Evolutionary conservation across 2,329 filamentous ascomycete genomes (phyloP).

Genomic region (Pestalotiopsis sp.): DNA sequence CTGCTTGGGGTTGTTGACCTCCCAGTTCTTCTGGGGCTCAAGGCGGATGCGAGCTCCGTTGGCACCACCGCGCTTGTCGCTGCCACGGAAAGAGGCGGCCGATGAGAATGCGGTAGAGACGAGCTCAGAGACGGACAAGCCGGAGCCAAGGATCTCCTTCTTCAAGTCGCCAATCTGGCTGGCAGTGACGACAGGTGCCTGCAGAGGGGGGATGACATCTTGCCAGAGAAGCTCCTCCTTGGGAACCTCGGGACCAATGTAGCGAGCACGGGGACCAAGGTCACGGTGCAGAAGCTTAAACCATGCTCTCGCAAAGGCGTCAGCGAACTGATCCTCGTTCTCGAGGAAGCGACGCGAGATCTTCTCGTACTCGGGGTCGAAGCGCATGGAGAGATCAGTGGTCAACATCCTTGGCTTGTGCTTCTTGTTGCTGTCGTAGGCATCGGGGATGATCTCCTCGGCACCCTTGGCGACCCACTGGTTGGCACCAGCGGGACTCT

Average conservation of each 20-base stretch:
- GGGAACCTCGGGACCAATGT: slow-evolving; percentile 74
- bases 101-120: slow-evolving; percentile 69
- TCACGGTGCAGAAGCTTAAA: slow-evolving; percentile 84
- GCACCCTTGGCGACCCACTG: slow-evolving; percentile 75
- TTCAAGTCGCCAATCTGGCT: slow-evolving; percentile 66
- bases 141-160: slow-evolving; percentile 64
- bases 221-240: slow-evolving; percentile 72
- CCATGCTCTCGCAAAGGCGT: slow-evolving; percentile 74
- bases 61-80: slow-evolving; percentile 80
- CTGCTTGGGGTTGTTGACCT: slow-evolving; percentile 71
- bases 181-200: slow-evolving; percentile 60
- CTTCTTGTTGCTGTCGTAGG: slow-evolving; percentile 70
- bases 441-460: slow-evolving; percentile 68
- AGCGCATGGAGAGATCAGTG: slow-evolving; percentile 70
- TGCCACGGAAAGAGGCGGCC: slow-evolving; percentile 70
- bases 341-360: slow-evolving; percentile 70
- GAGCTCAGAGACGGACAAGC: slow-evolving; percentile 60
- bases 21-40: slow-evolving; percentile 70
- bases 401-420: slow-evolving; percentile 76
- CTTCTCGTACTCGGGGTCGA: slow-evolving; percentile 73
- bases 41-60: slow-evolving; percentile 79
- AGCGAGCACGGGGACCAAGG: slow-evolving; percentile 69
- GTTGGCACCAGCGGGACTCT: slow-evolving; percentile 74
- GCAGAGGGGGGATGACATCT: slow-evolving; percentile 64
- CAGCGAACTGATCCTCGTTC: slow-evolving; percentile 66